Conservation (phyloP, 2,329 filamentous ascomycete species). For the Colletotrichum spaethianum region DNA sequence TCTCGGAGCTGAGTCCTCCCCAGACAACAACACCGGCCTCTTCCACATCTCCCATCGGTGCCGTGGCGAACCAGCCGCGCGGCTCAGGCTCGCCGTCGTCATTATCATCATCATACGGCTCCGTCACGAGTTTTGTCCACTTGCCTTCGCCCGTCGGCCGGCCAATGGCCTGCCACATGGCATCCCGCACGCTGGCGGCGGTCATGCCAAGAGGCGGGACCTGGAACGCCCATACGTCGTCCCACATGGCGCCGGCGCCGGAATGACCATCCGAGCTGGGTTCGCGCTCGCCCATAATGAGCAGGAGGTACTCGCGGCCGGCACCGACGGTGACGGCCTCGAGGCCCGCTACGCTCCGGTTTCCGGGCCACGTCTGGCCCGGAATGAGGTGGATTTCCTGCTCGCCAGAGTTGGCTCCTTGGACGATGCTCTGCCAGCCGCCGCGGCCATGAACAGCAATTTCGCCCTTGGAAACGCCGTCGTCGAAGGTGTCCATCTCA, state of each 20-base stretch:
- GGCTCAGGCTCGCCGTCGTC: constrained; percentile 63
- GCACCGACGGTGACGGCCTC: constrained; percentile 70
- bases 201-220: constrained; percentile 69
- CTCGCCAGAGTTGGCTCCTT: constrained; percentile 50
- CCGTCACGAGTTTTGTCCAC: constrained; percentile 66
- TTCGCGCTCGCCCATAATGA: constrained; percentile 71
- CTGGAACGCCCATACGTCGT: constrained; percentile 76
- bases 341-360: constrained; percentile 68
- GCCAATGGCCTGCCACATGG: constrained; percentile 67
- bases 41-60: constrained; percentile 71
- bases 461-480: constrained; percentile 63
- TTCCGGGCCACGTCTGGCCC: constrained; percentile 62
- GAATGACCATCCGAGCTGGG: constrained; percentile 65
- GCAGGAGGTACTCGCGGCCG: constrained; percentile 73
- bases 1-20: constrained; percentile 69
- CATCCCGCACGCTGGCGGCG: constrained; percentile 68
- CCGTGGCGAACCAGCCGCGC: constrained; percentile 71
- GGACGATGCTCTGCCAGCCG: constrained; percentile 67
- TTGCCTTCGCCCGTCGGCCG: constrained; percentile 69
- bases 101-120: constrained; percentile 64
- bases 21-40: constrained; percentile 72
- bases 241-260: constrained; percentile 67
- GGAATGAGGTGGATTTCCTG: constrained; percentile 54
- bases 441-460: constrained; percentile 65
- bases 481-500: constrained; percentile 68